Evolutionary conservation across 495 filamentous ascomycete species (phyloP).

Genomic region (Xylaria cubensis): DNA sequence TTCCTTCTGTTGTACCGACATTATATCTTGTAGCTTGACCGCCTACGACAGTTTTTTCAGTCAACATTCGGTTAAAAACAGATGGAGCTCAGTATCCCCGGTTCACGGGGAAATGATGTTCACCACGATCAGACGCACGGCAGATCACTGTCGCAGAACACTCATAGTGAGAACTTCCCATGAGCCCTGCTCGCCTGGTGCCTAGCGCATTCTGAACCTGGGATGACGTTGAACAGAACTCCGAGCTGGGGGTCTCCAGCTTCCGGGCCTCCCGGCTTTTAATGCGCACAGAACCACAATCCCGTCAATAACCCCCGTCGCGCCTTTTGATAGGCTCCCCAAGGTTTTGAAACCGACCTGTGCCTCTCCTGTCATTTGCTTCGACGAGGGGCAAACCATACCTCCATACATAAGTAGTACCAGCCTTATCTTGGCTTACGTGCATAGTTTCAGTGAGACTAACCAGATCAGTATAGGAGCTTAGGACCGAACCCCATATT

Average conservation of each 20-base stretch:
- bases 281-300: neutral
- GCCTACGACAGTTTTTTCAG: neutral
- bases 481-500: neutral
- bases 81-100: neutral
- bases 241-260: neutral
- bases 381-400: neutral
- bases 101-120: neutral
- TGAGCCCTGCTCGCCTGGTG: neutral
- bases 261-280: slow-evolving; percentile 15
- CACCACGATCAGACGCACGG: slow-evolving; percentile 13
- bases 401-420: neutral
- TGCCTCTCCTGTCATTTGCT: slow-evolving; percentile 21
- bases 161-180: neutral
- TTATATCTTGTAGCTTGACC: neutral
- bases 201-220: slow-evolving; percentile 5
- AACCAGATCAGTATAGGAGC: neutral
- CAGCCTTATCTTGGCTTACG: slow-evolving; percentile 13
- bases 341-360: slow-evolving; percentile 10
- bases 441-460: neutral
- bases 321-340: slow-evolving; percentile 13
- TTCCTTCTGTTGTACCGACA: neutral
- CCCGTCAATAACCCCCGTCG: neutral
- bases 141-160: slow-evolving; percentile 15
- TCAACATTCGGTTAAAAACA: neutral
- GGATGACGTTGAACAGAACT: neutral